Conservation (phyloP, 1,284 basidiomycete genomes). For the Irpex lacteus region DNA sequence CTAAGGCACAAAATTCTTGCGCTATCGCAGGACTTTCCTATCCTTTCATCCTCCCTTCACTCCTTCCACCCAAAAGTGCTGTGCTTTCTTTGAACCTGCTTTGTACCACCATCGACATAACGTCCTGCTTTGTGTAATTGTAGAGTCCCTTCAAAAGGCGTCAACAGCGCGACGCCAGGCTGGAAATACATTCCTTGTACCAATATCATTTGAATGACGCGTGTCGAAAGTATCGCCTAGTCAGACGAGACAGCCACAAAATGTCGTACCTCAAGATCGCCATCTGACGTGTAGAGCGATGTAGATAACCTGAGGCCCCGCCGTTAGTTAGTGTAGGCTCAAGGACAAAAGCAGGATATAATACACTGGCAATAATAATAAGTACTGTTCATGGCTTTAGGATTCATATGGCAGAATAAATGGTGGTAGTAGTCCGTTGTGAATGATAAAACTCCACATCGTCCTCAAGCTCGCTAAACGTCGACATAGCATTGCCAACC, state of each 20-base stretch:
- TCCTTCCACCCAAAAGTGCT: neutral
- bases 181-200: neutral
- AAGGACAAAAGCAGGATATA: too few species aligned
- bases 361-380: too few species aligned
- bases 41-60: neutral
- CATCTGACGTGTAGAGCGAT: too few species aligned
- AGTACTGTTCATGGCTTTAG: too few species aligned
- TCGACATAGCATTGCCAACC: neutral
- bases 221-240: neutral
- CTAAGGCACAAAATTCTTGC: neutral
- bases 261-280: too few species aligned
- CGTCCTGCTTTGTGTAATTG: neutral
- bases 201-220: neutral
- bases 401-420: neutral
- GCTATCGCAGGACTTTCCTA: neutral
- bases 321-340: too few species aligned
- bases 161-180: neutral
- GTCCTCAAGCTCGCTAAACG: neutral
- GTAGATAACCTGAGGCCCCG: too few species aligned
- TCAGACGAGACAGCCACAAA: too few species aligned
- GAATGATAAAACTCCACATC: neutral
- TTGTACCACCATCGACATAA: neutral
- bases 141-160: neutral
- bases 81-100: neutral
- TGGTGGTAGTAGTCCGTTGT: neutral